A percentile compares a stretch with the other conserved stretches of the same genome.
These are phyloP conservation scores for Oxytropis ochrocephala DNA, from an alignment of 306 rosid species.

Conservation along the genomic window DNA sequence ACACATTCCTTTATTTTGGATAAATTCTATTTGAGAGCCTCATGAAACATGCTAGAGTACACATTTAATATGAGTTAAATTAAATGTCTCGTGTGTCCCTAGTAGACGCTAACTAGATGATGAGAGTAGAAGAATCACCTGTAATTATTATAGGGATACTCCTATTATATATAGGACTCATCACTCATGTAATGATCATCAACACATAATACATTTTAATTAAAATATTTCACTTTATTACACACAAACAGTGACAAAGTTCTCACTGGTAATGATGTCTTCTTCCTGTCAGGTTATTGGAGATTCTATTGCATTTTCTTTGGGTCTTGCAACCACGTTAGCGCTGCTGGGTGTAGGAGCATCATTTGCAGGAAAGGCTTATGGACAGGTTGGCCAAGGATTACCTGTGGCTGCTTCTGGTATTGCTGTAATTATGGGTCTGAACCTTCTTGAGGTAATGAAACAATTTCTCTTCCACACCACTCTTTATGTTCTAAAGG, in stretches of 20 bases:
- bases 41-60: not conserved
- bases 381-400: slow-evolving; percentile 96
- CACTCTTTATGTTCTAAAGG: not conserved
- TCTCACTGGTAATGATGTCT: not conserved
- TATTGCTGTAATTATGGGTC: slow-evolving; percentile 87
- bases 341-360: slow-evolving; percentile 83
- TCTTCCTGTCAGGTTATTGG: slow-evolving; percentile 63
- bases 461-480: not conserved
- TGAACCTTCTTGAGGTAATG: slow-evolving; percentile 83
- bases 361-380: slow-evolving; percentile 95
- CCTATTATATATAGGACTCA: no score
- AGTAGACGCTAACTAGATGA: no score
- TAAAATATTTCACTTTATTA: no score
- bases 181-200: no score
- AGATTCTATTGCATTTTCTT: slow-evolving; percentile 81
- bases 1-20: slow-evolving; percentile 2
- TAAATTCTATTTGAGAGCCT: not conserved
- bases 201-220: no score
- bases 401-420: slow-evolving; percentile 93
- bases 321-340: slow-evolving; percentile 93
- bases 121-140: no score
- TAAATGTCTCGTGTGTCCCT: no score
- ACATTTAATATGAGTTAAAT: no score
- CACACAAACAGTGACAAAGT: not conserved
- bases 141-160: no score